Base-by-base conservation (phyloP, 1,284 basidiomycete genomes). In the Sanghuangporus baumii region DNA sequence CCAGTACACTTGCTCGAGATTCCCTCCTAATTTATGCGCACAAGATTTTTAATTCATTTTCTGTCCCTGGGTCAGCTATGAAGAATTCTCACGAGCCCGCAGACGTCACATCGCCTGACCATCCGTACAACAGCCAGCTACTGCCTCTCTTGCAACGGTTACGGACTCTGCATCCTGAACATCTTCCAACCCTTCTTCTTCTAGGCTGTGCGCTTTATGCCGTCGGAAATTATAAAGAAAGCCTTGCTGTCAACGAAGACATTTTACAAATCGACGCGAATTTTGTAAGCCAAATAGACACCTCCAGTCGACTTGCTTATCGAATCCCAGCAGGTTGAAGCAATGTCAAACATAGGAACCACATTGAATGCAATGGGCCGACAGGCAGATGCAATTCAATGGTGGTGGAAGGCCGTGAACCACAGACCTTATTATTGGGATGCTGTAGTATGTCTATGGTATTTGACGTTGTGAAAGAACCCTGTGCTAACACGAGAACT, bases 281-380 rank as follows among this genome's bases (percentile, higher is more conserved):
- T 57, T 79, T 77, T 64, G 78, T 80, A 57, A 59, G 72, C 61
- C 26, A 31, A 14, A 37, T 11, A 5, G 12, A 16, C 8, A 36
- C 16, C 2, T 6, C 37, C 23, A 11, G 18, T n/a, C 16, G 52
- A 16, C 18, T 31, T 36, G 36, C 52, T 37, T 18, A 54, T 18
- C 14, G 18, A 65, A 46, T 46, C 8, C 8, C 52, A 31, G 7
- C 48, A 77, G 75, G 75, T 72, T 37, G 79, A 81, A 68, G 78
- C 79, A 7, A 79, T 81, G 79, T 75, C 75, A 60, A 84, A 84
- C 66, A 77, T 83, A 46, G 82, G 81, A 5, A 81, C 79, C 7
- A 78, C 80, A 6, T 69, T 79, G 57, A 74, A 78, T 20, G 76
- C 78, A 34, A 58, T 59, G 48, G 71, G 76, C 57, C 68, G 71